phyloP scores from a whole-genome alignment of 768 basidiomycete genomes.

The Lyophyllum atratum region DNA sequence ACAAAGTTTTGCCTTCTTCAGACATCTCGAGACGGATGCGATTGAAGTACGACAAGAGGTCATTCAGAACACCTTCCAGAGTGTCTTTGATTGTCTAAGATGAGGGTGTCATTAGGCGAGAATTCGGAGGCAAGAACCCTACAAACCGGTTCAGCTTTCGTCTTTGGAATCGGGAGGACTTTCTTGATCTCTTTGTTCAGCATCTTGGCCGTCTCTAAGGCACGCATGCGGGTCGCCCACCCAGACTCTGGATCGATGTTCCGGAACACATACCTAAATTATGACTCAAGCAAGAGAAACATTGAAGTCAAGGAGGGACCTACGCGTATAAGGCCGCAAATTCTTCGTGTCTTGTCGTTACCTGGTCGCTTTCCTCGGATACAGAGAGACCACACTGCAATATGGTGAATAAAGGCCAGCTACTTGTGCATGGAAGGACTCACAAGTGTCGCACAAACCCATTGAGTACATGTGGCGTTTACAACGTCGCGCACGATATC shows the following conservation, averaged over 20 bases:
- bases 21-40: slow-evolving; percentile 9
- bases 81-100: neutral
- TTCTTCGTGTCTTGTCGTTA: slow-evolving; percentile 6
- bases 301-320: neutral
- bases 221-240: slow-evolving; percentile 18
- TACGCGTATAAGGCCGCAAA: slow-evolving; percentile 22
- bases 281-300: neutral
- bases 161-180: slow-evolving; percentile 8
- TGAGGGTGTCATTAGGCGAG: neutral
- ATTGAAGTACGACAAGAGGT: neutral
- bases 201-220: slow-evolving; percentile 11
- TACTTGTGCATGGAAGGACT: neutral
- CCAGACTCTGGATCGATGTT: slow-evolving; percentile 23
- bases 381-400: slow-evolving; percentile 10
- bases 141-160: slow-evolving; percentile 1
- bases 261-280: slow-evolving; percentile 21
- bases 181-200: slow-evolving; percentile 11
- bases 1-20: neutral
- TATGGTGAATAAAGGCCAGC: neutral
- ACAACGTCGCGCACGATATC: slow-evolving; percentile 27
- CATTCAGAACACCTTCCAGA: neutral
- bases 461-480: slow-evolving; percentile 25
- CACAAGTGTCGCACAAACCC: slow-evolving; percentile 28
- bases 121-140: neutral
- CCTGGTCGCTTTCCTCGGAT: neutral